Evolutionary conservation across 331 rosid genomes (phyloP).

Genomic region (Acacia concinna): DNA sequence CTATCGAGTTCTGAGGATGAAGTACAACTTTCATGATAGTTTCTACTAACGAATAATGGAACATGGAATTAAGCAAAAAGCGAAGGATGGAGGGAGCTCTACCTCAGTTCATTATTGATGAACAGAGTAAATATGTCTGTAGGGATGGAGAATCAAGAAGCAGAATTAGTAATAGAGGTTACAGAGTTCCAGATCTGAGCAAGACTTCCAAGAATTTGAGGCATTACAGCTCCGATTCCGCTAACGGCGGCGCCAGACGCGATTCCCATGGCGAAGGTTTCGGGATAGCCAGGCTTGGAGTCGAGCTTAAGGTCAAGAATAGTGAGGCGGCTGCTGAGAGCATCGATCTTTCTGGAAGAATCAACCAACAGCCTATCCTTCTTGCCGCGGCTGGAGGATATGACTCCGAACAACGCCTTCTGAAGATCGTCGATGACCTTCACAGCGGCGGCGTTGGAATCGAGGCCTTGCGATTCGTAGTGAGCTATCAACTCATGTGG

Average conservation of each 20-base stretch:
- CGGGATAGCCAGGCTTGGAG: constrained; percentile 75
- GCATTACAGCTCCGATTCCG: constrained; percentile 53
- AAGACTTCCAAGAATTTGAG: constrained; percentile 56
- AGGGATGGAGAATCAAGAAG: constrained; percentile 32
- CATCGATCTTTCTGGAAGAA: constrained; percentile 65
- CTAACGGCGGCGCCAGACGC: constrained; percentile 65
- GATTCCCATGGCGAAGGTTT: constrained; percentile 64
- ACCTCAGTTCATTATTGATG: not conserved
- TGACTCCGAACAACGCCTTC: constrained; percentile 60
- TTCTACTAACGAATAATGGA: not conserved
- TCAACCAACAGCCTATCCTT: constrained; percentile 55
- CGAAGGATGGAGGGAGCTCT: not conserved
- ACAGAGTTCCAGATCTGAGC: constrained; percentile 71
- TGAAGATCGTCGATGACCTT: constrained; percentile 92
- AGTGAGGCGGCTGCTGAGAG: constrained; percentile 47
- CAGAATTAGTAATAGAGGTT: constrained; percentile 37
- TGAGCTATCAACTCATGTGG: constrained; percentile 69
- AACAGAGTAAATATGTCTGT: not conserved
- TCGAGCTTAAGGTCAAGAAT: constrained; percentile 78
- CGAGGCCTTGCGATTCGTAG: constrained; percentile 81
- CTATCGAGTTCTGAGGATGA: not conserved
- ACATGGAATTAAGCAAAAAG: not conserved
- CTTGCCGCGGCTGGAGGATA: constrained; percentile 67
- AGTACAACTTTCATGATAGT: not conserved
- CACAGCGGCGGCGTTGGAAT: constrained; percentile 59